Base-by-base conservation (phyloP, 176 grass and related monocot species). In the Cocos nucifera region DNA sequence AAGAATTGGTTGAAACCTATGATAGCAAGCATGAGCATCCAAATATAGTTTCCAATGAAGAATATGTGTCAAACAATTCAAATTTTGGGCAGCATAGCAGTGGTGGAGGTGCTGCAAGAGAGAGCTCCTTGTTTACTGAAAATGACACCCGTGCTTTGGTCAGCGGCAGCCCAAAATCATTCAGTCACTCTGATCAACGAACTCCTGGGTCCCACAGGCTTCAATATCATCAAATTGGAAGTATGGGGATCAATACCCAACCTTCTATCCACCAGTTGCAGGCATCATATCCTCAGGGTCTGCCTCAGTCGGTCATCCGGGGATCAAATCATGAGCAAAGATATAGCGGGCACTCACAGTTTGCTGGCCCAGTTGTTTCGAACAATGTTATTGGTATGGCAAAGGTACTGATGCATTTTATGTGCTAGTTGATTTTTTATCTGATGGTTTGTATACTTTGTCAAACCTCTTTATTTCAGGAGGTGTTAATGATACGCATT, bases 181-280 rank as follows among this genome's bases (percentile, higher is more conserved):
- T 28, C 8, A 60, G 53, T 61, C 58, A 63, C 32, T 77, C 75
- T 50, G 68, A 63, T 59, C 83, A 82, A 56, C 80, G 79, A 76
- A 67, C 72, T 53, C 64, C 75, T 51, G 69, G 76, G 59, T 65
- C 76, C 74, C 72, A 74, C 61, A 83, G 80, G 66, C 69, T 82
- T 58, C 82, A 75, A 64, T 85, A 86, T 64, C 78, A 80, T 64
- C 20, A 54, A 39, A 80, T 77, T 27, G 65, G 74, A 19, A 86
- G 56, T 66, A 73, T 83, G 58, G 85, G 85, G 72, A 78, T 73
- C 76, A 86, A 89, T 69, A 77, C 78, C 65, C 74, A 69, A 17
- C 32, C 61, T 64, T 76, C 79, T 76, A 50, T 44, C 19, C 49
- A 28, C 58, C 75, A 50, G 63, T 75, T 78, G 16, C 16, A 70